These are phyloP conservation scores for Brassica balearica DNA, from an alignment of 441 rosid species.

Conservation along the genomic window DNA sequence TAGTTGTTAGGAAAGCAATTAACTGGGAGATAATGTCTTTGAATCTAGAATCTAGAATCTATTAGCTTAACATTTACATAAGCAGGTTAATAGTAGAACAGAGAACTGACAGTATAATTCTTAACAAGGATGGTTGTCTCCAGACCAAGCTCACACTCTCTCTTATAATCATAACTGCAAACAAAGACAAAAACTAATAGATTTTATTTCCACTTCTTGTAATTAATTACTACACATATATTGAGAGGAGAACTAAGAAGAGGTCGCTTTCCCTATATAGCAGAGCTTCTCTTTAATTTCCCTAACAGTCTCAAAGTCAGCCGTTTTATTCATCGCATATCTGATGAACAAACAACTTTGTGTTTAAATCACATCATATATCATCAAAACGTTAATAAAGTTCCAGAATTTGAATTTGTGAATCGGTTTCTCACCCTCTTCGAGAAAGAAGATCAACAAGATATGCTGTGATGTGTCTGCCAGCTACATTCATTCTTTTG, in stretches of 20 bases:
- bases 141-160: slow-evolving; percentile 92
- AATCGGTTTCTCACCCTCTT: slow-evolving; percentile 73
- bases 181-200: not conserved
- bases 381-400: slow-evolving; percentile 8
- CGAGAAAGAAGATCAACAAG: slow-evolving; percentile 94
- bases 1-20: not conserved
- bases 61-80: not conserved
- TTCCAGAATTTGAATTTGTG: slow-evolving; percentile 14
- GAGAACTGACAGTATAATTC: slow-evolving; percentile 81
- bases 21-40: not conserved
- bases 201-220: slow-evolving; percentile 8
- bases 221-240: slow-evolving; percentile 17
- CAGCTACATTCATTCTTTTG: slow-evolving; percentile 99
- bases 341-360: slow-evolving; percentile 51
- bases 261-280: slow-evolving; percentile 70
- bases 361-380: slow-evolving; percentile 4
- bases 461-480: slow-evolving; percentile 95
- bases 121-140: slow-evolving; percentile 98
- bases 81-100: slow-evolving; percentile 22
- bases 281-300: slow-evolving; percentile 98
- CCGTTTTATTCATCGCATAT: slow-evolving; percentile 91
- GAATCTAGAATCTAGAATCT: not conserved
- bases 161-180: slow-evolving; percentile 92
- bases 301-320: slow-evolving; percentile 97
- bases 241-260: not conserved